phyloP scores from a whole-genome alignment of 2,329 filamentous ascomycete genomes.

The Cercospora zeina region DNA sequence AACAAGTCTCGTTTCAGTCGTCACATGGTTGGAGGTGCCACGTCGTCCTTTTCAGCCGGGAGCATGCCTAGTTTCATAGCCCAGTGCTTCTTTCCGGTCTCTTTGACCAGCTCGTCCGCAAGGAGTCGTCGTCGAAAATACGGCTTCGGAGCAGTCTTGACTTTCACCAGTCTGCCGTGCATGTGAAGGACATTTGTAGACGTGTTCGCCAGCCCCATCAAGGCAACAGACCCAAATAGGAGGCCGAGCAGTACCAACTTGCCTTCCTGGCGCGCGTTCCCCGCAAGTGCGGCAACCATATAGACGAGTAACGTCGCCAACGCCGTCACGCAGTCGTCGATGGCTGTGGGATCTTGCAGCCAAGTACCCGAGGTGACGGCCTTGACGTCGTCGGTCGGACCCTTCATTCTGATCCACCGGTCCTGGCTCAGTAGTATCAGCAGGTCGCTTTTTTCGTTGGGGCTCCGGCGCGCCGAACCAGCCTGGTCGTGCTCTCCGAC shows the following conservation, averaged over 20 bases:
- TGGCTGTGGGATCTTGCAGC: slow-evolving; percentile 54
- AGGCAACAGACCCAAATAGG: slow-evolving; percentile 54
- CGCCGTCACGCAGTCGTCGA: slow-evolving; percentile 56
- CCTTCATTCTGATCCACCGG: slow-evolving; percentile 56
- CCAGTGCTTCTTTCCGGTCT: slow-evolving; percentile 43
- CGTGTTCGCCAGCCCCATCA: slow-evolving; percentile 15
- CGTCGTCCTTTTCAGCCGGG: slow-evolving; percentile 14
- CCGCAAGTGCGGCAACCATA: slow-evolving; percentile 56
- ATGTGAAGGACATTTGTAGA: slow-evolving; percentile 15
- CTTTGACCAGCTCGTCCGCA: slow-evolving; percentile 44
- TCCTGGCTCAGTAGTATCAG: slow-evolving; percentile 56
- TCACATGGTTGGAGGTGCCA: slow-evolving; percentile 24
- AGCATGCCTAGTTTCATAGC: slow-evolving; percentile 44
- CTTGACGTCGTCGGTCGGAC: slow-evolving; percentile 58
- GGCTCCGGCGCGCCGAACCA: slow-evolving; percentile 41
- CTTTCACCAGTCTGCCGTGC: slow-evolving; percentile 45
- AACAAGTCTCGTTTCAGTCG: not conserved
- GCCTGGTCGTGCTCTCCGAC: slow-evolving; percentile 47
- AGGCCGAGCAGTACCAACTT: slow-evolving; percentile 55
- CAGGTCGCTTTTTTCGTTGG: slow-evolving; percentile 49
- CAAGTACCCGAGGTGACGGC: slow-evolving; percentile 60
- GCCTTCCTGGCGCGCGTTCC: slow-evolving; percentile 57
- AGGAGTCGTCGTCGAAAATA: slow-evolving; percentile 43
- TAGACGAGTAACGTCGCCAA: slow-evolving; percentile 58
- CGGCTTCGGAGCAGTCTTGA: slow-evolving; percentile 32